These are phyloP conservation scores for Achaetomiella virescens DNA, from an alignment of 495 filamentous ascomycete genomes.

Conservation along the genomic window DNA sequence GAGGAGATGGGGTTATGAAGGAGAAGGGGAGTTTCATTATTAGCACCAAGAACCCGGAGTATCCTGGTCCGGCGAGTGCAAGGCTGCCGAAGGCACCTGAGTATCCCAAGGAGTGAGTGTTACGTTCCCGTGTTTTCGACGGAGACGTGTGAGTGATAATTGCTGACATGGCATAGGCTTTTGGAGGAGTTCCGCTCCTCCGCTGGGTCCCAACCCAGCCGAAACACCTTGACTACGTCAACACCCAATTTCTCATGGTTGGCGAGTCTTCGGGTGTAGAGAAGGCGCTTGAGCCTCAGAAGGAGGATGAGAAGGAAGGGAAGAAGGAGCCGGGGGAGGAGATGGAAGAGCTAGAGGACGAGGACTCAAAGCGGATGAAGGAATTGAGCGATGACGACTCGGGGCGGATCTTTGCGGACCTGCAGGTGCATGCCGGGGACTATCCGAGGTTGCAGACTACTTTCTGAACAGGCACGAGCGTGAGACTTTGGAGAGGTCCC, in stretches of 20 bases:
- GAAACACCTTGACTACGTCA: conserved; percentile 69
- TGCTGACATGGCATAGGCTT: conserved; percentile 34
- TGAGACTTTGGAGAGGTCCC: too few relatives aligned
- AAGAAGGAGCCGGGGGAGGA: conserved; percentile 55
- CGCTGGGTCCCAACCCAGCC: conserved; percentile 71
- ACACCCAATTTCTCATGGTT: conserved; percentile 77
- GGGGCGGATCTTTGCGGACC: conserved; percentile 36
- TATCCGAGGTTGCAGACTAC: conserved; percentile 39
- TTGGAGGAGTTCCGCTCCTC: conserved; percentile 66
- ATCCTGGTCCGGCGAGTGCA: conserved; percentile 55
- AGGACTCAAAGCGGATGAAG: conserved; percentile 38
- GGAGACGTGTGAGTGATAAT: not conserved
- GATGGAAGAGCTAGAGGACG: conserved; percentile 40
- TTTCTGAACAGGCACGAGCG: conserved; percentile 20
- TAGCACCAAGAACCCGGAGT: conserved; percentile 74
- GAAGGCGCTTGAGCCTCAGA: conserved; percentile 54
- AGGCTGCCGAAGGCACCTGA: conserved; percentile 59
- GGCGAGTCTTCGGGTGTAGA: conserved; percentile 61
- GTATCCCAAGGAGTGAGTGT: conserved; percentile 65
- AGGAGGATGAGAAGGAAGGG: conserved; percentile 49
- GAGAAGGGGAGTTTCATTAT: conserved; percentile 71
- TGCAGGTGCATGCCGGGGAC: conserved; percentile 34
- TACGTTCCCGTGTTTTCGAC: not conserved
- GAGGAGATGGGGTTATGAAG: conserved; percentile 64
- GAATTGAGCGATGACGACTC: conserved; percentile 32